These are phyloP conservation scores for Bolboschoenoplectus hybrid DNA, from an alignment of 202 grass and related monocot genomes.

Conservation along the genomic window DNA sequence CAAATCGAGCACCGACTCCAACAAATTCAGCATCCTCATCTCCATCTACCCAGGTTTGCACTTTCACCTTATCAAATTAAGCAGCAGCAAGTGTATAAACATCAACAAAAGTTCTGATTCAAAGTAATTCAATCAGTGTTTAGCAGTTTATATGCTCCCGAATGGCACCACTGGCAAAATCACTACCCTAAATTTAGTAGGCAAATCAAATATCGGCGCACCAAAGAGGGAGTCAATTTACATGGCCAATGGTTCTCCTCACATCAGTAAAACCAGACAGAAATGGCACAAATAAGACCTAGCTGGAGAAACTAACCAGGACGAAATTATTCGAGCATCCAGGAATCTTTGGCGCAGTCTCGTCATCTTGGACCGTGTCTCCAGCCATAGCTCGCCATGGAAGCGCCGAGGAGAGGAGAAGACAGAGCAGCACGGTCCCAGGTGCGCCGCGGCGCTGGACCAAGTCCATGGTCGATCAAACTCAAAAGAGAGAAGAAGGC, in stretches of 20 bases:
- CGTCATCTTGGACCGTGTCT: constrained; percentile 76
- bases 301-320: constrained; percentile 44
- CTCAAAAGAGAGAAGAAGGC: background rate
- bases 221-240: background rate
- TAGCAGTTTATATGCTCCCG: background rate
- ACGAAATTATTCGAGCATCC: constrained; percentile 87
- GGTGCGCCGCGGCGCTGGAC: constrained; percentile 44
- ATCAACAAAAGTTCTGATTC: background rate
- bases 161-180: background rate
- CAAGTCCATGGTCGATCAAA: constrained; percentile 24
- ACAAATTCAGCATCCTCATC: constrained; percentile 77
- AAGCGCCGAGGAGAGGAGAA: constrained; percentile 50
- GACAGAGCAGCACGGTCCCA: constrained; percentile 37
- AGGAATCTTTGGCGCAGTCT: constrained; percentile 69
- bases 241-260: no score
- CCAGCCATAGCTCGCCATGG: constrained; percentile 49
- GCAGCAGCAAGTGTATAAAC: background rate
- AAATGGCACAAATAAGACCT: background rate
- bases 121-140: constrained; percentile 12
- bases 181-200: constrained; percentile 28
- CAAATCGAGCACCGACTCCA: constrained; percentile 94
- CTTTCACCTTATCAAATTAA: constrained; percentile 73
- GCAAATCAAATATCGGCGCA: background rate
- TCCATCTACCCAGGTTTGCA: constrained; percentile 87
- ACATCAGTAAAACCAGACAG: background rate